Conservation (phyloP, 768 basidiomycete species). For the Rhodocollybia butyracea region DNA sequence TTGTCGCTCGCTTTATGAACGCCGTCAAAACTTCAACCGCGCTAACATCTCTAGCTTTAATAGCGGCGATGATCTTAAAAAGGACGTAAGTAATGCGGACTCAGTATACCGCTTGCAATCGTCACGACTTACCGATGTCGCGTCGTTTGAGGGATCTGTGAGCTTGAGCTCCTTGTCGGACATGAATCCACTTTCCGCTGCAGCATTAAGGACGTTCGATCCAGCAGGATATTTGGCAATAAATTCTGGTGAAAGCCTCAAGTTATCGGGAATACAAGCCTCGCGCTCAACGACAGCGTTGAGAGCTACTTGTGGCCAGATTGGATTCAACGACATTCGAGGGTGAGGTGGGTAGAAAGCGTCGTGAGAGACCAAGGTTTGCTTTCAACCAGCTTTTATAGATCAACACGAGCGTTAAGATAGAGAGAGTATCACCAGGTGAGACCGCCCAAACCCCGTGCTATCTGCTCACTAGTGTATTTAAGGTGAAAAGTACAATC, state of each 20-base stretch:
- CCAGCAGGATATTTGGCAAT: conserved; percentile 15
- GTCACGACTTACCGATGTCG: conserved; percentile 24
- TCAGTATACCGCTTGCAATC: not conserved
- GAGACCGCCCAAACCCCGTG: no score
- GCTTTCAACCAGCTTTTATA: no score
- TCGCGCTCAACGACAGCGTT: conserved; percentile 13
- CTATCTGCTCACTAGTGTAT: no score
- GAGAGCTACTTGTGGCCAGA: conserved; percentile 11
- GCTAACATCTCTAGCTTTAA: conserved; percentile 26
- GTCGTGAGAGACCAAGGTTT: no score
- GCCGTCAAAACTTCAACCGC: conserved; percentile 39
- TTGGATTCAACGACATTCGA: not conserved
- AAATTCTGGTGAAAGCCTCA: conserved; percentile 12
- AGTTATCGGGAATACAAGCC: conserved; percentile 10
- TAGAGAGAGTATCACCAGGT: no score
- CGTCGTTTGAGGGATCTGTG: conserved; percentile 28
- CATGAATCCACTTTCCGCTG: conserved; percentile 28
- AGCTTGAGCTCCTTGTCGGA: conserved; percentile 28
- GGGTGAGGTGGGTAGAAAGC: not conserved
- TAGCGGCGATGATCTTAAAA: conserved; percentile 16
- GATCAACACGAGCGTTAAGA: no score
- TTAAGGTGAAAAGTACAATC: not conserved
- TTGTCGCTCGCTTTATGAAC: conserved; percentile 47
- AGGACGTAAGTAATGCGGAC: not conserved
- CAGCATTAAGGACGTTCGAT: conserved; percentile 28